Base-by-base conservation (phyloP, 495 filamentous ascomycete genomes). In the Neurospora sp. region DNA sequence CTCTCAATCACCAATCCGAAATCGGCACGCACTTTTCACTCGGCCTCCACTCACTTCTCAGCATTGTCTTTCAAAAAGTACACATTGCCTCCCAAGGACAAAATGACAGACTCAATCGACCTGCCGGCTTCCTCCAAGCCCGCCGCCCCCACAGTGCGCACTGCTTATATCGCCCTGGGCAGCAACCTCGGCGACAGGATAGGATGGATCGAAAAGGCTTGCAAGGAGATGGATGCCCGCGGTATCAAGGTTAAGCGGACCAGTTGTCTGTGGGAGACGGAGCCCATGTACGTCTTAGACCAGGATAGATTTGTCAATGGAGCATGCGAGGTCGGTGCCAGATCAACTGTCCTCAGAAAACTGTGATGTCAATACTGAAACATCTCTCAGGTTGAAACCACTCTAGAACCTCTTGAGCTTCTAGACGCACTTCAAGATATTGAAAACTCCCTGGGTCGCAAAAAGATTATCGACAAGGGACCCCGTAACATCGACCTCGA, bases 401-500 rank as follows among this genome's bases (percentile, higher is more conserved):
- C 83, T 1, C 84, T 97, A 7, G 83, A 86, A 16, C 95, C 96
- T 3, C 80, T 93, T 10, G 86, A 89, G 42, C 86, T 99, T 37
- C 85, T 99, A 8, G 90, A 94, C 76, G 82, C 87, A 42, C 87
- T 99, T 3, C 94, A 99, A 77, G 85, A 86, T 39, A 94, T 98
- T 74, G 96, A 99, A 77, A 89, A 89, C 69, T 78, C 78, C 0
- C 84, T 98, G 31, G 94, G 94, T 2, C 87, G 96, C 72, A 87
- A 88, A 72, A 97, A 97, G 81, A 76, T 92, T 42, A 90, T 98
- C 70, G 94, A 97, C 74, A 99, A 99, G 78, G 96, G 96, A 0
- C 96, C 96, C 18, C 89, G 96, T 0, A 94, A 91, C 73, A 96
- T 99, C 54, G 96, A 99, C 77, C 86, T 99, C 18, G 96, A 99